phyloP scores from a whole-genome alignment of 2,329 filamentous ascomycete species.

The Mycosphaerella arachidis region DNA sequence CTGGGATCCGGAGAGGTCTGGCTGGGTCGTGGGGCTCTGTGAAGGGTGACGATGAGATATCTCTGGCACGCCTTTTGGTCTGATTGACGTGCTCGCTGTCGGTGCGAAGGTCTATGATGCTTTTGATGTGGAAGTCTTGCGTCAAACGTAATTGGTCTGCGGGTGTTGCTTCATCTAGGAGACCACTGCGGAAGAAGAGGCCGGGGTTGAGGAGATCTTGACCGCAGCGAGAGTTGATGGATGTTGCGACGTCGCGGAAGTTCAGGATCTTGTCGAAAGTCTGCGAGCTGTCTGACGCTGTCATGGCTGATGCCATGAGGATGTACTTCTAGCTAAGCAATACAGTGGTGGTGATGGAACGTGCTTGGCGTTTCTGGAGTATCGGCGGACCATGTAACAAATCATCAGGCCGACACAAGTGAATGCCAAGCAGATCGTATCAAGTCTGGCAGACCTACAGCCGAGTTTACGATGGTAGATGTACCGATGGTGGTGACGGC shows the following conservation, averaged over 20 bases:
- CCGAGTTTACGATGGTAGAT: no score
- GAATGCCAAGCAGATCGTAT: neutral
- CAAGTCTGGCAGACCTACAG: neutral
- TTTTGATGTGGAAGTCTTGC: slow-evolving; percentile 60
- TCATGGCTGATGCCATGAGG: neutral
- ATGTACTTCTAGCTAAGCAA: neutral
- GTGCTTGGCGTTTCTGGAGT: no score
- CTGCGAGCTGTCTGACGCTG: neutral
- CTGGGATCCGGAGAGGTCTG: slow-evolving; percentile 52
- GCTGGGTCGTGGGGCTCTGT: slow-evolving; percentile 43
- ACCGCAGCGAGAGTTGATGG: slow-evolving; percentile 58
- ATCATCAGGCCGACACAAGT: neutral
- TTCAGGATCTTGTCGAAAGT: slow-evolving; percentile 62
- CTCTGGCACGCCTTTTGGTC: slow-evolving; percentile 55
- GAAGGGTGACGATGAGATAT: slow-evolving; percentile 41
- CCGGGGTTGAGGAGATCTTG: slow-evolving; percentile 35
- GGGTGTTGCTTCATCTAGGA: slow-evolving; percentile 64
- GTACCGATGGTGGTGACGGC: no score
- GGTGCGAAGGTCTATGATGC: slow-evolving; percentile 74
- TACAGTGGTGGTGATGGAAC: neutral
- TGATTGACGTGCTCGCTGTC: slow-evolving; percentile 48
- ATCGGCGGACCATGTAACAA: no score
- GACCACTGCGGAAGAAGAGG: slow-evolving; percentile 28
- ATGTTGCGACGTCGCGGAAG: slow-evolving; percentile 70
- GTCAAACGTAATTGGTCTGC: slow-evolving; percentile 58